Evolutionary conservation across 2,329 filamentous ascomycete genomes (phyloP).

Genomic region (Colletotrichum sp.): DNA sequence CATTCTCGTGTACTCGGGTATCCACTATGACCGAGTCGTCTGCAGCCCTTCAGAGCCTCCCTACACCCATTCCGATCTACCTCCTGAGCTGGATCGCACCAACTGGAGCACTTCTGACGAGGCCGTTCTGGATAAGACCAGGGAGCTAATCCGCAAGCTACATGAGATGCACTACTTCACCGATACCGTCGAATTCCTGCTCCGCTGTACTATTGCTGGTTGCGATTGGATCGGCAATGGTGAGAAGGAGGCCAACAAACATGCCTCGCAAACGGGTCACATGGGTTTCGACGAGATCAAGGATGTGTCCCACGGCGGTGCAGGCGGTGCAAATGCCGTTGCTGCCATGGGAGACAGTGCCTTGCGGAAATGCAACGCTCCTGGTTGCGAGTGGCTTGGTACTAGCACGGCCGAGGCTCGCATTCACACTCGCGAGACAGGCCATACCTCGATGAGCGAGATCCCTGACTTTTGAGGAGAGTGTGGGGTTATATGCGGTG

Average conservation of each 20-base stretch:
- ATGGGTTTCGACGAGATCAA: slow-evolving; percentile 67
- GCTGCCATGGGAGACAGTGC: slow-evolving; percentile 52
- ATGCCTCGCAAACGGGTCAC: slow-evolving; percentile 67
- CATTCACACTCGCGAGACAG: slow-evolving; percentile 63
- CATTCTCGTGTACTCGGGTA: slow-evolving; percentile 87
- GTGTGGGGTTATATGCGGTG: neutral
- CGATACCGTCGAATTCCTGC: slow-evolving; percentile 79
- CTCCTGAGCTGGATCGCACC: slow-evolving; percentile 75
- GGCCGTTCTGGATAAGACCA: slow-evolving; percentile 74
- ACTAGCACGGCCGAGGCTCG: slow-evolving; percentile 65
- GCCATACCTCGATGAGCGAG: slow-evolving; percentile 52
- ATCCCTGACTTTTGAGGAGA: slow-evolving; percentile 35
- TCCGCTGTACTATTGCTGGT: slow-evolving; percentile 71
- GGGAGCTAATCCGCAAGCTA: slow-evolving; percentile 68
- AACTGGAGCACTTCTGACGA: slow-evolving; percentile 58
- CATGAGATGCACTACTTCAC: slow-evolving; percentile 81
- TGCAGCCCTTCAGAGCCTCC: slow-evolving; percentile 68
- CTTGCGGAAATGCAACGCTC: slow-evolving; percentile 72
- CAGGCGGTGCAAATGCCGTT: neutral
- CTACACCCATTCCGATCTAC: slow-evolving; percentile 57
- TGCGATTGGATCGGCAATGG: slow-evolving; percentile 74
- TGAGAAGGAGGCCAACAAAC: slow-evolving; percentile 63
- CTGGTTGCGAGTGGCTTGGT: slow-evolving; percentile 66
- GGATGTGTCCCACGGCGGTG: slow-evolving; percentile 55
- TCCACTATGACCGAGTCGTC: slow-evolving; percentile 91